These are phyloP conservation scores for Picea engelmannii DNA, from an alignment of 83 land plant species.

Conservation along the genomic window DNA sequence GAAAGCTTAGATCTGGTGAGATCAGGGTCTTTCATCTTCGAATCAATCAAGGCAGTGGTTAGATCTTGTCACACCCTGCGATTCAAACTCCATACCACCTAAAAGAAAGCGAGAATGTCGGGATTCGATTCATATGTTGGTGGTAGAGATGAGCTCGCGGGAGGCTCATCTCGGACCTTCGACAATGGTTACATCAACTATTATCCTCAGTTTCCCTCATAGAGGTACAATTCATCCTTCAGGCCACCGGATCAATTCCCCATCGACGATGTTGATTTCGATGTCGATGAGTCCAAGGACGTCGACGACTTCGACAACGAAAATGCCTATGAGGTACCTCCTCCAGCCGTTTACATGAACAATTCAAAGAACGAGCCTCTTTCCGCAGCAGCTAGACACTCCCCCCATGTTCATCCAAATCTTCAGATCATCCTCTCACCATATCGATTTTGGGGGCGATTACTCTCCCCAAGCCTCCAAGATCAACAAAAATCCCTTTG, in stretches of 20 bases:
- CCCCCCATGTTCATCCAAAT: neutral
- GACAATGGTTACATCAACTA: constrained; percentile 49
- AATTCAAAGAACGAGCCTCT: neutral
- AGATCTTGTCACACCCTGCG: too few species aligned
- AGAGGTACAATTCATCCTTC: constrained; percentile 36
- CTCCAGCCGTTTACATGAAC: constrained; percentile 4
- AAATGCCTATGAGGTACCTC: constrained; percentile 4
- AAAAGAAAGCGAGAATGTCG: neutral
- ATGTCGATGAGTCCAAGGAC: constrained; percentile 11
- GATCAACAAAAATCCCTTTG: neutral
- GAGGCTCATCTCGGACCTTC: constrained; percentile 32
- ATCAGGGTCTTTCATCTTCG: neutral
- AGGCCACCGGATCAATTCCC: neutral
- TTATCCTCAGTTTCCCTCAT: constrained; percentile 52
- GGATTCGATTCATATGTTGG: neutral
- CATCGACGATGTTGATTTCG: constrained; percentile 14
- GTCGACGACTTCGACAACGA: constrained; percentile 2
- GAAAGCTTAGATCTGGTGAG: neutral
- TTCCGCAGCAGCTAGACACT: neutral
- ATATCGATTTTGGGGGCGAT: neutral
- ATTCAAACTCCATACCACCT: too few species aligned
- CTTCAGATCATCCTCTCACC: constrained; percentile 2
- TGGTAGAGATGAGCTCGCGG: neutral
- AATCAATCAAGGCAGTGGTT: neutral
- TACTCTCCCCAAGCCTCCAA: constrained; percentile 29